Evolutionary conservation across 2,329 filamentous ascomycete genomes (phyloP).

Genomic region (Amesomyces nigricolor): DNA sequence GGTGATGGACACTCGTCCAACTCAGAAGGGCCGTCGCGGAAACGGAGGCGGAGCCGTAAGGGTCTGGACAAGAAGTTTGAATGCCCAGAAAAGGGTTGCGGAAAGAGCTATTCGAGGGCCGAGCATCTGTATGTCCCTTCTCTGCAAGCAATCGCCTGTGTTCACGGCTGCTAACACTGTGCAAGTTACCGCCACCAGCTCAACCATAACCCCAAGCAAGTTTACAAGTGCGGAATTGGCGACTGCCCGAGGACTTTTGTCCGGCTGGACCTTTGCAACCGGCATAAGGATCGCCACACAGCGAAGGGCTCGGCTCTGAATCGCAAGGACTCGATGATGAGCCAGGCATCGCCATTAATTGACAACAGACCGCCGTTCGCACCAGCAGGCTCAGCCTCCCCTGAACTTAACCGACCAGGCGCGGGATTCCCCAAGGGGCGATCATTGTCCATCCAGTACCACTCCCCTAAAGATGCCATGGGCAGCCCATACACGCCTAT

Average conservation of each 20-base stretch:
- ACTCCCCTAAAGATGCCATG: constrained; percentile 41
- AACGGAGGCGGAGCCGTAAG: constrained; percentile 68
- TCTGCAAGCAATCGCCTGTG: constrained; percentile 67
- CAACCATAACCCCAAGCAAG: constrained; percentile 62
- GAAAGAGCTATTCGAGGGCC: constrained; percentile 73
- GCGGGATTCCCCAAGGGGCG: constrained; percentile 39
- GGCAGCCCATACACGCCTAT: constrained; percentile 45
- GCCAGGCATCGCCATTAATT: constrained; percentile 41
- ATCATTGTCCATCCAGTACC: constrained; percentile 39
- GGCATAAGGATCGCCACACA: constrained; percentile 63
- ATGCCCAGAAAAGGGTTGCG: constrained; percentile 61
- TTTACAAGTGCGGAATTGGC: constrained; percentile 69
- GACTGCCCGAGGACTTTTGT: constrained; percentile 72
- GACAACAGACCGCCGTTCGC: constrained; percentile 38
- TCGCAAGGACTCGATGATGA: constrained; percentile 63
- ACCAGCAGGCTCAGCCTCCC: constrained; percentile 40
- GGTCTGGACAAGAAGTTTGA: constrained; percentile 74
- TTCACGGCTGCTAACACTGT: constrained; percentile 15
- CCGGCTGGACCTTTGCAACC: constrained; percentile 67
- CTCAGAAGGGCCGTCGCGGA: constrained; percentile 49
- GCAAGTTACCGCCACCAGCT: constrained; percentile 21
- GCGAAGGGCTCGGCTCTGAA: constrained; percentile 72
- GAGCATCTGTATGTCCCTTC: constrained; percentile 79
- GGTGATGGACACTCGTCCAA: constrained; percentile 45
- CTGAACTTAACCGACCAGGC: constrained; percentile 42